phyloP scores from a whole-genome alignment of 2,329 filamentous ascomycete species.

The Venturia oleaginea region DNA sequence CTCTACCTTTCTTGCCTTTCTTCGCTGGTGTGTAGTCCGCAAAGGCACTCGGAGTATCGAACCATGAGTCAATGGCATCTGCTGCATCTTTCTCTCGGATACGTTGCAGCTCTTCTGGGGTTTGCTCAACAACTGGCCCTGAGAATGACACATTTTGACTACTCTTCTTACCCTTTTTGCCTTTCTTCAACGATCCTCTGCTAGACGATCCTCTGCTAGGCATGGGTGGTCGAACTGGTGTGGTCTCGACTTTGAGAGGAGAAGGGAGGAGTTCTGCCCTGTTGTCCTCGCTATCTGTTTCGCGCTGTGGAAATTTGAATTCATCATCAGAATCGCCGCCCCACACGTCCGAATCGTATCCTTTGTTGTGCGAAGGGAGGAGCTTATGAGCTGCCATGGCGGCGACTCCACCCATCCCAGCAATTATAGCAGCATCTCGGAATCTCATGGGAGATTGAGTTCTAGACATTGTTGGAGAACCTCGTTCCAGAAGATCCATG shows the following conservation, averaged over 20 bases:
- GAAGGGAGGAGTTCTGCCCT: neutral
- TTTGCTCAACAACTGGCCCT: neutral
- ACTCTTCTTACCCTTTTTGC: constrained; percentile 18
- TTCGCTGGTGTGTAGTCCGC: constrained; percentile 19
- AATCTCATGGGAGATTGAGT: neutral
- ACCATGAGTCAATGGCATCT: constrained; percentile 10
- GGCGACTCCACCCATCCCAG: constrained; percentile 10
- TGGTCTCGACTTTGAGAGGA: constrained; percentile 15
- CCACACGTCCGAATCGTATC: neutral
- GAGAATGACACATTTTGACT: constrained; percentile 1
- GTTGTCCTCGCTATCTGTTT: neutral
- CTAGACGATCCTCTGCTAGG: constrained; percentile 19
- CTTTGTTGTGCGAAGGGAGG: constrained; percentile 7
- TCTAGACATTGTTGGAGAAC: neutral
- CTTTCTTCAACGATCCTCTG: constrained; percentile 24
- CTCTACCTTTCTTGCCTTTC: constrained; percentile 26
- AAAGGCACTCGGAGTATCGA: constrained; percentile 3
- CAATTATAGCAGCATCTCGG: constrained; percentile 7
- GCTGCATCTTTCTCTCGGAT: constrained; percentile 9
- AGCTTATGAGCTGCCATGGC: constrained; percentile 13
- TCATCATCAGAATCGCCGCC: constrained; percentile 7
- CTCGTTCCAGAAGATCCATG: neutral
- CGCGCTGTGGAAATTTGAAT: neutral
- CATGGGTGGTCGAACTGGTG: constrained; percentile 16
- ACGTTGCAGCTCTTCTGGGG: constrained; percentile 4